phyloP scores from a whole-genome alignment of 2,329 filamentous ascomycete genomes.

The Dichotomopilus funicola region DNA sequence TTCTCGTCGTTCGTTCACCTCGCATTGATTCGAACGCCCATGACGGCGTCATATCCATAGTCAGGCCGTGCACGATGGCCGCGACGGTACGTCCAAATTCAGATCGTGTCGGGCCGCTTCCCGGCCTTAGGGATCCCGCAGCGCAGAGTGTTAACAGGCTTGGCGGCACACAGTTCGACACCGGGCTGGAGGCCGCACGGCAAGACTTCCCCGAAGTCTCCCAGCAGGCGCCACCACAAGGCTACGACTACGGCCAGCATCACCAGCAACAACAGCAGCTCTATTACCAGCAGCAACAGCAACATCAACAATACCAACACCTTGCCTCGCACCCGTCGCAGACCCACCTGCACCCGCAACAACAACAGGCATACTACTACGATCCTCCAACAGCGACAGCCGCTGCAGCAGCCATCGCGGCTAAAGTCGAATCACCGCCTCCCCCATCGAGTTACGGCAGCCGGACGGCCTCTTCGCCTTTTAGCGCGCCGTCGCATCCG shows the following conservation, averaged over 20 bases:
- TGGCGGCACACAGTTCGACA: constrained; percentile 13
- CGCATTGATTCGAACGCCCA: not conserved
- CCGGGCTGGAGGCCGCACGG: constrained; percentile 20
- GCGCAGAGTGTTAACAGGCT: constrained; percentile 7
- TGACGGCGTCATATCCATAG: not conserved
- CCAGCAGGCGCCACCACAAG: constrained; percentile 7
- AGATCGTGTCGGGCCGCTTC: not conserved
- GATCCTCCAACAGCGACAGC: not conserved
- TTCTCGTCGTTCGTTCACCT: not conserved
- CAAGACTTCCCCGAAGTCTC: constrained; percentile 23
- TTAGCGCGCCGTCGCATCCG: constrained; percentile 5
- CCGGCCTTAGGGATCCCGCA: not conserved
- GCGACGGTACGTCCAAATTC: not conserved
- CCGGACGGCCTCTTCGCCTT: constrained; percentile 11
- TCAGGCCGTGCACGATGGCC: not conserved
- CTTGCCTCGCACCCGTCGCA: too few species aligned
- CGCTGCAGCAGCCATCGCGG: not conserved
- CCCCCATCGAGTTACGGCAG: constrained; percentile 10
- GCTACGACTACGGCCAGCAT: constrained; percentile 3
- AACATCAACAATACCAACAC: too few species aligned
- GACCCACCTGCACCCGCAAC: too few species aligned
- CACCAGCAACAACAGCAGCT: not conserved
- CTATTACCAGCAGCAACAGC: constrained; percentile 2
- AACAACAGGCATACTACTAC: not conserved
- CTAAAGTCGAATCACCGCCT: not conserved